Evolutionary conservation across 2,329 filamentous ascomycete genomes (phyloP), one percentile per base, ranked within the genome.

Genomic region (Ophiostoma piceae): DNA sequence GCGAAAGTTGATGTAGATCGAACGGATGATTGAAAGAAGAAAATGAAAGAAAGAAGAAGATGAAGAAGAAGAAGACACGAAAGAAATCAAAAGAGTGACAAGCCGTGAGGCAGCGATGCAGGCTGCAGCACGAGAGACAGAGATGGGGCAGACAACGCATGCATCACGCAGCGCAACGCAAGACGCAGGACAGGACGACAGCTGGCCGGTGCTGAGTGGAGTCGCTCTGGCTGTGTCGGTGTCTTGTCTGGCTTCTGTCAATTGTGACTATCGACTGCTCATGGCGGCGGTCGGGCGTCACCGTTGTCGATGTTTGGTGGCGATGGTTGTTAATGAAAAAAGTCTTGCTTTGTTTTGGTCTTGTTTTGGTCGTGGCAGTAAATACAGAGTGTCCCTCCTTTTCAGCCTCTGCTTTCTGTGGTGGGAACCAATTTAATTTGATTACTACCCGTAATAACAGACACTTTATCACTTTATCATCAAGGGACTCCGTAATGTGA

Each of bases 131-230:
- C n/a, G 64, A 62, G 57, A 62, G 57, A 19, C 57, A 32, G 57
- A 29, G 14, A 62, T 62, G 57, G 57, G 57, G 57, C 26, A 62
- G 69, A 70, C 65, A 67, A 67, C 69, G 57, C 57, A 62, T 62
- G 60, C 70, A 68, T 69, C 60, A 71, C 66, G 70, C 69, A 68
- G 65, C 68, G 67, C 47, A 64, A 62, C 22, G 51, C 51, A 57
- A 57, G 51, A 62, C 26, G 43, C 43, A 47, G 43, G 43, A 47
- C 51, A 57, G 26, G 51, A 16, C 26, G 68, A 69, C 67, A 69
- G 65, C 60, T 60, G 35, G 69, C 62, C 4, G 41, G 37, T 32
- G 68, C 43, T 69, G 51, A 3, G 22, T 62, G 57, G 26, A 32
- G 26, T 19, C 22, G 26, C 35, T 35, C 5, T 35, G 35, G 35